phyloP scores from a whole-genome alignment of 2,329 filamentous ascomycete genomes.

The Colletotrichum melonis region DNA sequence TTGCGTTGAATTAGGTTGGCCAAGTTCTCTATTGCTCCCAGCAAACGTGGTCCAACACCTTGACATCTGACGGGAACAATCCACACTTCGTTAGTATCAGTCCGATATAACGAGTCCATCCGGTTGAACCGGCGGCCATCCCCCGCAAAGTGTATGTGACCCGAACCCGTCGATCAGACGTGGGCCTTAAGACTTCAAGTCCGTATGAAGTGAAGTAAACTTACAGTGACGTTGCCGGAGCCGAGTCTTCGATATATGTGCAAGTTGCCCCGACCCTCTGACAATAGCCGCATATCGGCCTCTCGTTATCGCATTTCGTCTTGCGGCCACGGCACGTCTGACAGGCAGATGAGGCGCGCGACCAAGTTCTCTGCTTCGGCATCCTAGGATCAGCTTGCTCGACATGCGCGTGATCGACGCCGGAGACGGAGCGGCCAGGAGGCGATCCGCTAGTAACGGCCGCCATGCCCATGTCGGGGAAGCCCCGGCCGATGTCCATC shows the following conservation, averaged over 20 bases:
- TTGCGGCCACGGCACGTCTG: constrained; percentile 50
- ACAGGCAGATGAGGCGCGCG: constrained; percentile 43
- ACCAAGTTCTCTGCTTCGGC: constrained; percentile 30
- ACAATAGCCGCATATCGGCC: constrained; percentile 51
- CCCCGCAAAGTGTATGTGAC: neutral
- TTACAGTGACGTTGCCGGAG: constrained; percentile 30
- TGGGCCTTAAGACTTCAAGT: neutral
- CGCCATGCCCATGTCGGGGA: constrained; percentile 31
- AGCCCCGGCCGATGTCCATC: constrained; percentile 29
- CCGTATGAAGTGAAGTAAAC: neutral
- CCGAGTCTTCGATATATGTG: constrained; percentile 41
- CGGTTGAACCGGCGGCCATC: neutral
- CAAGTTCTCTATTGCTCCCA: constrained; percentile 32
- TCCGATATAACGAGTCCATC: neutral
- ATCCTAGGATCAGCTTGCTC: constrained; percentile 27
- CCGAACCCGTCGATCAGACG: neutral
- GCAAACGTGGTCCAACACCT: constrained; percentile 25
- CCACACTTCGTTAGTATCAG: constrained; percentile 8
- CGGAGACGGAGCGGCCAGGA: constrained; percentile 5
- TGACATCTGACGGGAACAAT: constrained; percentile 17
- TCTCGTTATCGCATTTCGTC: constrained; percentile 52
- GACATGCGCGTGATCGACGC: constrained; percentile 15
- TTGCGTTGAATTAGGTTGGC: constrained; percentile 34
- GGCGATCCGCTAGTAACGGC: constrained; percentile 4
- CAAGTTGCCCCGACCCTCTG: constrained; percentile 46